phyloP scores from a whole-genome alignment of 352 stramenopile genomes.

The Phytophthora aleatoria region DNA sequence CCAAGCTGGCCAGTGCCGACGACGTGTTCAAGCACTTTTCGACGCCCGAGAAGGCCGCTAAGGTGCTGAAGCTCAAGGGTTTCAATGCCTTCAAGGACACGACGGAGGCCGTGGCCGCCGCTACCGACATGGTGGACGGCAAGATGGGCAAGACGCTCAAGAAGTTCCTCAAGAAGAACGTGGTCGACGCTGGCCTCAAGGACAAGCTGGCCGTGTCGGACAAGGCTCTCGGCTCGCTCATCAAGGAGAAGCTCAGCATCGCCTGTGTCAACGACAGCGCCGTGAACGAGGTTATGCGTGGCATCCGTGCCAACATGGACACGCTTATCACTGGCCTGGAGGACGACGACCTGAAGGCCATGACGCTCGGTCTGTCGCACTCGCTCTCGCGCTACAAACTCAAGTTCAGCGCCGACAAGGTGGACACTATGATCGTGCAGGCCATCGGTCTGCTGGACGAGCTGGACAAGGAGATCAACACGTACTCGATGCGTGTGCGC shows the following conservation, averaged over 20 bases:
- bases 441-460: slow-evolving; percentile 99
- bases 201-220: slow-evolving; percentile 98
- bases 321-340: slow-evolving; percentile 92
- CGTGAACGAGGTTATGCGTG: slow-evolving; percentile 96
- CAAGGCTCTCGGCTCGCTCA: slow-evolving; percentile 94
- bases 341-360: slow-evolving; percentile 93
- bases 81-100: slow-evolving; percentile 99
- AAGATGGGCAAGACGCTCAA: slow-evolving; percentile 98
- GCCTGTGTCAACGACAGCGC: slow-evolving; percentile 91
- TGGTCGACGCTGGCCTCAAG: slow-evolving; percentile 93
- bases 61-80: slow-evolving; percentile 95
- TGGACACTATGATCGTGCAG: slow-evolving; percentile 99
- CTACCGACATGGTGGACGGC: slow-evolving; percentile 97
- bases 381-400: slow-evolving; percentile 99
- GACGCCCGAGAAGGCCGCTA: slow-evolving; percentile 89
- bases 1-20: slow-evolving; percentile 90
- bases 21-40: slow-evolving; percentile 94
- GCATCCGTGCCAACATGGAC: slow-evolving; percentile 97
- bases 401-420: slow-evolving; percentile 99
- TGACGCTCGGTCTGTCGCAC: slow-evolving; percentile 99
- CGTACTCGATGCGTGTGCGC: slow-evolving; percentile 99
- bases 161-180: slow-evolving; percentile 99
- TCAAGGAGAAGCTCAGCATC: slow-evolving; percentile 99
- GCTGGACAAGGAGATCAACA: slow-evolving; percentile 99
- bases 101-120: slow-evolving; percentile 96